A percentile compares a stretch with the other conserved stretches of the same genome.
phyloP scores from a whole-genome alignment of 129 eudicot genomes.

The Chrysanthemum seticuspe region DNA sequence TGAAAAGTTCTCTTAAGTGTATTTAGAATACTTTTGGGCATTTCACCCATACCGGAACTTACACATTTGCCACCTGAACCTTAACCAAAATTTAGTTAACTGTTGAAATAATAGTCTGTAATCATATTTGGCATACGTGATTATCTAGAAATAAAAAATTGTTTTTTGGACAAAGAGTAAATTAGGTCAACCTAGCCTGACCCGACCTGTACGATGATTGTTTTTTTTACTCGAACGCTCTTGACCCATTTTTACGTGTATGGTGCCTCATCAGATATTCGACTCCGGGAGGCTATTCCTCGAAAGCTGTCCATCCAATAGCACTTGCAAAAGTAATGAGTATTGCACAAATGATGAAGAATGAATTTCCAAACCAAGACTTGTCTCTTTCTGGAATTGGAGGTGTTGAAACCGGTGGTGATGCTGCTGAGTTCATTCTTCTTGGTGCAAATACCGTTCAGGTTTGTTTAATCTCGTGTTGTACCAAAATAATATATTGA shows the following conservation, averaged over 20 bases:
- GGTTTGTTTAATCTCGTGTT: slow-evolving; percentile 43
- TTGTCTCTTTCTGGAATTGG: slow-evolving; percentile 92
- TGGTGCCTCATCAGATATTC: slow-evolving; percentile 65
- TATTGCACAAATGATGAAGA: slow-evolving; percentile 95
- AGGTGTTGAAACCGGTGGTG: slow-evolving; percentile 91
- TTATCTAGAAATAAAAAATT: neutral
- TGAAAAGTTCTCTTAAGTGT: neutral
- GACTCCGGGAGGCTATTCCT: slow-evolving; percentile 96
- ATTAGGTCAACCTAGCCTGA: neutral
- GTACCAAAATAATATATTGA: neutral
- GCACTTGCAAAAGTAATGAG: slow-evolving; percentile 99
- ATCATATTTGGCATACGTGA: neutral
- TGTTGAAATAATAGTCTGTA: neutral
- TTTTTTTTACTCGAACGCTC: neutral
- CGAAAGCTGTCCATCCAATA: slow-evolving; percentile 96
- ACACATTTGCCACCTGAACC: too few relatives aligned
- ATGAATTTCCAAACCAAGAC: slow-evolving; percentile 58
- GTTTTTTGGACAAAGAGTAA: neutral
- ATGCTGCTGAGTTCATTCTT: slow-evolving; percentile 98
- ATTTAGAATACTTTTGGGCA: neutral
- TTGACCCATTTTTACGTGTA: neutral
- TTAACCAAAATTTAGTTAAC: neutral
- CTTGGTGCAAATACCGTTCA: slow-evolving; percentile 97
- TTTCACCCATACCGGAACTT: too few relatives aligned
- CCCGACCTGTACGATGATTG: neutral